These are phyloP conservation scores for Podila clonocystis DNA, from an alignment of 192 early-diverging fungal genomes.

Conservation along the genomic window DNA sequence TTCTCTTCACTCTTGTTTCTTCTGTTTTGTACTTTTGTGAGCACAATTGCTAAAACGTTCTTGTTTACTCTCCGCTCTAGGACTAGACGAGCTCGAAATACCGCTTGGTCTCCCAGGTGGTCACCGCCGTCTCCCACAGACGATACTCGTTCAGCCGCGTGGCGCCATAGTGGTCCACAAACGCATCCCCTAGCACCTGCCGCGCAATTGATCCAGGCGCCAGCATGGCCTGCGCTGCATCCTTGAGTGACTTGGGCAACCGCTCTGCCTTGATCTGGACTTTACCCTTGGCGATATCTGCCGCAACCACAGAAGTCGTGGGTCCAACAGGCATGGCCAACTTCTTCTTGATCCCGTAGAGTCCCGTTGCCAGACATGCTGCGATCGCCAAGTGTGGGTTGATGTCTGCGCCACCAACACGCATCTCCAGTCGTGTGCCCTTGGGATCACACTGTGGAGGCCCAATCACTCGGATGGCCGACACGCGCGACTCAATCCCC, in stretches of 20 bases:
- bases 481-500: slow-evolving; percentile 77
- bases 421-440: slow-evolving; percentile 80
- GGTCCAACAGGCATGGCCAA: slow-evolving; percentile 59
- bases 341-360: slow-evolving; percentile 73
- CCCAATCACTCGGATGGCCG: slow-evolving; percentile 78
- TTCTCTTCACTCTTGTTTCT: too few species aligned
- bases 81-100: slow-evolving; percentile 70
- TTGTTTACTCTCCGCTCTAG: background rate
- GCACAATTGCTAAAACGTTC: background rate
- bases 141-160: slow-evolving; percentile 77
- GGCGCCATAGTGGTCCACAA: slow-evolving; percentile 78
- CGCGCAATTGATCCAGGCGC: slow-evolving; percentile 69
- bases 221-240: slow-evolving; percentile 70
- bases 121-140: slow-evolving; percentile 75
- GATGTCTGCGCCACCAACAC: slow-evolving; percentile 85
- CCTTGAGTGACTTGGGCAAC: slow-evolving; percentile 65
- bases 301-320: slow-evolving; percentile 20
- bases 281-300: slow-evolving; percentile 13
- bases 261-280: slow-evolving; percentile 21
- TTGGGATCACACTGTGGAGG: slow-evolving; percentile 73
- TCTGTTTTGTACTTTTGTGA: background rate
- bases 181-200: slow-evolving; percentile 73
- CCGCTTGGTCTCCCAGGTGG: slow-evolving; percentile 72
- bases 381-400: slow-evolving; percentile 82
- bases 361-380: slow-evolving; percentile 75